phyloP scores from a whole-genome alignment of 2,329 filamentous ascomycete species.

The Fusarium equiseti region DNA sequence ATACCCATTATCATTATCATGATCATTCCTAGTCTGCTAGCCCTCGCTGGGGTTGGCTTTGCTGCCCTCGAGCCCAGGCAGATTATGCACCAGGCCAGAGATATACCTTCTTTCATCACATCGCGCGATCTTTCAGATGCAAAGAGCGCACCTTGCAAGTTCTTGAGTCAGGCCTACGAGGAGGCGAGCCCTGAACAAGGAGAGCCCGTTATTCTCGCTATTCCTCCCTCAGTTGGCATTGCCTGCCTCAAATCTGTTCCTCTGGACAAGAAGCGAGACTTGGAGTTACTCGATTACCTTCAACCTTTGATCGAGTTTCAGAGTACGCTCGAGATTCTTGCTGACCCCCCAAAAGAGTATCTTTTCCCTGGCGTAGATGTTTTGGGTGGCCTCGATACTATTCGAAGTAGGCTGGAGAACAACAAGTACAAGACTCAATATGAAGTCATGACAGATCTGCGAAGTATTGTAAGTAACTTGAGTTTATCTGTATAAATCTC shows the following conservation, averaged over 20 bases:
- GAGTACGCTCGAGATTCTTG: slow-evolving; percentile 42
- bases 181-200: slow-evolving; percentile 21
- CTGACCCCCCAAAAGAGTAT: slow-evolving; percentile 43
- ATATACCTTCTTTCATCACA: slow-evolving; percentile 31
- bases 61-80: slow-evolving; percentile 41
- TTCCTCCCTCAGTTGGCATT: slow-evolving; percentile 39
- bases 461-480: slow-evolving; percentile 32
- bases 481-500: too few species aligned
- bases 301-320: slow-evolving; percentile 39
- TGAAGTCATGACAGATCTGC: slow-evolving; percentile 42
- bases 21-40: slow-evolving; percentile 36
- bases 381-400: slow-evolving; percentile 35
- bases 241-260: slow-evolving; percentile 46
- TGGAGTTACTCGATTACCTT: slow-evolving; percentile 41
- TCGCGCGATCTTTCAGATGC: slow-evolving; percentile 33
- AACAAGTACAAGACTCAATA: slow-evolving; percentile 41
- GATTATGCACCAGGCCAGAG: slow-evolving; percentile 33
- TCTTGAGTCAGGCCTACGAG: slow-evolving; percentile 34
- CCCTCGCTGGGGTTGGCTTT: slow-evolving; percentile 33
- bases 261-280: slow-evolving; percentile 42
- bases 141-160: slow-evolving; percentile 34
- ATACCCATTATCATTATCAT: slow-evolving; percentile 38
- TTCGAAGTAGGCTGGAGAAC: slow-evolving; percentile 31
- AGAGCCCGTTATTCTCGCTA: slow-evolving; percentile 12
- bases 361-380: slow-evolving; percentile 42